Conservation (phyloP, 306 rosid species). For the Astragalus membranaceus region DNA sequence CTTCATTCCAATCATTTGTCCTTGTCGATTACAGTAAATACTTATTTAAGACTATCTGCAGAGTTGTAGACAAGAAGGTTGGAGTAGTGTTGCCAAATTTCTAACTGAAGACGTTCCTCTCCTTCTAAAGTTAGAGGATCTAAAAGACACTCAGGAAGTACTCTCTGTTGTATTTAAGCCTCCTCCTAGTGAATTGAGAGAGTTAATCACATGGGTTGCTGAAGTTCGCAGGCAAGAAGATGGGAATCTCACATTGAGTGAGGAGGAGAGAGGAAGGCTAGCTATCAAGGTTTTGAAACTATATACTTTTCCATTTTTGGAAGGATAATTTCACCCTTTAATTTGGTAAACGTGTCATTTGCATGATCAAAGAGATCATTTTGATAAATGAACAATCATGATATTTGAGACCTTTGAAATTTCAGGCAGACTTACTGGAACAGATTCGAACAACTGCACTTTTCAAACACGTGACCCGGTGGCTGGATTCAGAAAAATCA, state of each 20-base stretch:
- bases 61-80: slow-evolving; percentile 90
- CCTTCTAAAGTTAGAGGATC: slow-evolving; percentile 49
- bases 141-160: slow-evolving; percentile 50
- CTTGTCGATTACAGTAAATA: slow-evolving; percentile 14
- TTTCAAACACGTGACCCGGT: slow-evolving; percentile 47
- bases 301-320: too few species aligned
- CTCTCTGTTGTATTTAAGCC: slow-evolving; percentile 59
- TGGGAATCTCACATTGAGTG: slow-evolving; percentile 58
- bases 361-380: not conserved
- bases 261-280: slow-evolving; percentile 77
- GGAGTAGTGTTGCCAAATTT: slow-evolving; percentile 60
- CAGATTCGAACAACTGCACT: slow-evolving; percentile 59
- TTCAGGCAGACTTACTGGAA: slow-evolving; percentile 74
- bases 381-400: slow-evolving; percentile 7
- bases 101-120: slow-evolving; percentile 62
- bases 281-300: slow-evolving; percentile 85
- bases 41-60: slow-evolving; percentile 35
- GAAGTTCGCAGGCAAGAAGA: slow-evolving; percentile 92
- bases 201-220: not conserved
- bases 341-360: not conserved
- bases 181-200: slow-evolving; percentile 64
- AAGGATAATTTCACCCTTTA: slow-evolving; percentile 13
- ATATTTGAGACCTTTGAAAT: too few species aligned
- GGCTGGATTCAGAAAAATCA: slow-evolving; percentile 47
- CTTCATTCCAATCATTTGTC: too few species aligned